phyloP scores from a whole-genome alignment of 1,284 basidiomycete species.

The Microbotryomycetes sp. region DNA sequence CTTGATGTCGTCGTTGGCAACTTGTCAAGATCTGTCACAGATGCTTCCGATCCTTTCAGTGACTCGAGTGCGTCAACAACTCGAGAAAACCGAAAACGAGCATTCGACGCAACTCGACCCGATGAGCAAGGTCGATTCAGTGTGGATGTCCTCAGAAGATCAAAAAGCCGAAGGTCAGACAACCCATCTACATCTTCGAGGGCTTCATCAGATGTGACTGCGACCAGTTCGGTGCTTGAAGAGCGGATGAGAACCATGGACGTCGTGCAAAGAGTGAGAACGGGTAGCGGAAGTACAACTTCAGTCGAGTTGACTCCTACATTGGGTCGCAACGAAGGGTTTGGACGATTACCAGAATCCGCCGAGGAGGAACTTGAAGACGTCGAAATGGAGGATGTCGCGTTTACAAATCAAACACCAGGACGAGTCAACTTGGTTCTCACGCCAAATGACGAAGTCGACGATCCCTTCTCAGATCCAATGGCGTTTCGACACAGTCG shows the following conservation, averaged over 20 bases:
- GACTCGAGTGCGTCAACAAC: background rate
- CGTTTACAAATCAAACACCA: no score
- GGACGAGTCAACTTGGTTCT: background rate
- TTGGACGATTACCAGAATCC: background rate
- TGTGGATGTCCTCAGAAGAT: background rate
- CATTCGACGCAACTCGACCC: background rate
- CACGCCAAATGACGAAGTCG: background rate
- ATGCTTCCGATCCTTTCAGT: background rate
- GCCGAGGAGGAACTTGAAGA: no score
- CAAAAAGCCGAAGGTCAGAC: slow-evolving; percentile 4
- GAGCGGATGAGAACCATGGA: slow-evolving; percentile 27
- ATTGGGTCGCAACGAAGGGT: background rate
- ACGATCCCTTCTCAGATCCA: background rate
- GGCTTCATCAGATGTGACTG: slow-evolving; percentile 16
- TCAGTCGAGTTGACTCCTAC: slow-evolving; percentile 8
- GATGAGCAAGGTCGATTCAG: slow-evolving; percentile 19
- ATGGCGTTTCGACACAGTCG: background rate
- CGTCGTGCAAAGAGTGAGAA: slow-evolving; percentile 23
- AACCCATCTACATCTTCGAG: slow-evolving; percentile 18
- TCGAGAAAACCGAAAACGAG: no score
- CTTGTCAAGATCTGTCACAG: background rate
- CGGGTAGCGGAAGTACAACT: slow-evolving; percentile 8
- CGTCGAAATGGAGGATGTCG: background rate
- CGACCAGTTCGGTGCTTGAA: slow-evolving; percentile 23
- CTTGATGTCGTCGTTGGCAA: background rate